A percentile compares a stretch with the other conserved stretches of the same genome.
Conservation (phyloP, 1,284 basidiomycete species). For the Marasmius fiardii region DNA sequence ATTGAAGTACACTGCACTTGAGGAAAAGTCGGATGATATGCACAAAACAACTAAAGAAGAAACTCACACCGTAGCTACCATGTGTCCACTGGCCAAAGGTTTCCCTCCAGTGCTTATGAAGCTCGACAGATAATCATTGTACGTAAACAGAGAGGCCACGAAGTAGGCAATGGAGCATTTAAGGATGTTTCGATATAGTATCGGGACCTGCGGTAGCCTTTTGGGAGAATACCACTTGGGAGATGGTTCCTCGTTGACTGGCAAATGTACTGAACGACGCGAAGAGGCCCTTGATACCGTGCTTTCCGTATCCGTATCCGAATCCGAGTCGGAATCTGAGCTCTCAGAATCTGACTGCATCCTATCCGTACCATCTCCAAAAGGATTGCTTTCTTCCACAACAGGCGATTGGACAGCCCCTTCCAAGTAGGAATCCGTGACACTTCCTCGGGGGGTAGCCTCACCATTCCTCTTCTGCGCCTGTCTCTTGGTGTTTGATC, state of each 20-base stretch:
- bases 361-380: slow-evolving; percentile 1
- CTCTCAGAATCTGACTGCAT: slow-evolving; percentile 21
- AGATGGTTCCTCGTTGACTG: not conserved
- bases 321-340: slow-evolving; percentile 17
- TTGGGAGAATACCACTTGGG: slow-evolving; percentile 16
- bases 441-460: slow-evolving; percentile 7
- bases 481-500: slow-evolving; percentile 2
- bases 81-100: slow-evolving; percentile 78
- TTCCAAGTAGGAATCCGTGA: slow-evolving; percentile 6
- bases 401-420: slow-evolving; percentile 13
- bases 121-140: slow-evolving; percentile 66
- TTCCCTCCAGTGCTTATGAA: slow-evolving; percentile 53
- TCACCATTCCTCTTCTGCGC: slow-evolving; percentile 6
- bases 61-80: slow-evolving; percentile 85
- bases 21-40: too few relatives aligned
- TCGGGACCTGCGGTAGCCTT: slow-evolving; percentile 32
- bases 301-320: slow-evolving; percentile 22
- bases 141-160: slow-evolving; percentile 90
- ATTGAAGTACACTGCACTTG: slow-evolving; percentile 80
- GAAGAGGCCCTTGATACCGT: slow-evolving; percentile 5
- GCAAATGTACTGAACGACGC: slow-evolving; percentile 1
- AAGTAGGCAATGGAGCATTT: slow-evolving; percentile 94
- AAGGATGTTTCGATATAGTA: slow-evolving; percentile 70
- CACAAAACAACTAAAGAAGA: slow-evolving; percentile 5
- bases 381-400: slow-evolving; percentile 5